Evolutionary conservation across 306 rosid genomes (phyloP), one percentile per base, ranked within the genome.

Genomic region (Leucaena leucocephala): DNA sequence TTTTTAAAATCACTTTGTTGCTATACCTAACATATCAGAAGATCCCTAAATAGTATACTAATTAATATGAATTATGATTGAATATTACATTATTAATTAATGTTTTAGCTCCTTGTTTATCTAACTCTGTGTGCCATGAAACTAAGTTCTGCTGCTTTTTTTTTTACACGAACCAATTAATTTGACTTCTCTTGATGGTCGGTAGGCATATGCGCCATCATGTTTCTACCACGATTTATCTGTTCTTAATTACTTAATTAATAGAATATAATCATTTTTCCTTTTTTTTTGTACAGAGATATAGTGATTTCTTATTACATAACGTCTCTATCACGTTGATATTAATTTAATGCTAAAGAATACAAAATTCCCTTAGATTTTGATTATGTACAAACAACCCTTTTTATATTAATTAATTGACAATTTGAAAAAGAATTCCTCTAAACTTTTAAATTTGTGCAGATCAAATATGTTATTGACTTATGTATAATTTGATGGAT

Each of bases 1-100:
- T 27, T 27, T 27, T 27, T 0, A 27, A 3, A 33, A 27, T 72
- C 78, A 55, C 33, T 43, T 36, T 76, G 73, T 46, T 57, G 68
- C 17, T 72, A 65, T 70, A 55, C 79, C 73, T 71, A 80, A 57
- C 50, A 42, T n/a, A 54, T 17, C 11, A 54, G 1, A 36, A 40
- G 14, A 65, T 40, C 71, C 12, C 71, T 40, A 2, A 45, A 22
- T 54, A 5, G 22, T n/a, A 27, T 27, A 54, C 3, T 65, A 63
- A 21, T 62, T 27, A 27, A 27, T 27, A 27, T 27, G 0, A 27
- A 36, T 6, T 54, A 52, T 15, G 4, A 27, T 34, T 58, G 52
- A 59, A 58, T 46, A 43, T 55, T 7, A 55, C 55, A 46, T 16
- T 16, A 55, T 55, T 19, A 27, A 27, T 27, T 27, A 19, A 55